These are phyloP conservation scores for Penicillium steckii DNA, from an alignment of 495 filamentous ascomycete species.

Conservation along the genomic window DNA sequence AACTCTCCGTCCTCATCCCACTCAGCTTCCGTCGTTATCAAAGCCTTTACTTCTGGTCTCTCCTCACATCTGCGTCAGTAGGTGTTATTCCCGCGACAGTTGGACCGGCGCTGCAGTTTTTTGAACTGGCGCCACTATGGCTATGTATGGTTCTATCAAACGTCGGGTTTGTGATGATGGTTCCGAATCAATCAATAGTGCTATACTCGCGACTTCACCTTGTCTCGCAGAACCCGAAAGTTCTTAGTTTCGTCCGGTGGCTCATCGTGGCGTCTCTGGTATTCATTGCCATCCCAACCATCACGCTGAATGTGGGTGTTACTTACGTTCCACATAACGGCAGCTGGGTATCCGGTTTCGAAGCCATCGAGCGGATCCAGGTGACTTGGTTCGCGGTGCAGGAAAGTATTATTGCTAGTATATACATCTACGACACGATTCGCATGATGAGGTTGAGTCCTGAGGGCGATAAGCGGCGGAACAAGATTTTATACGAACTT, in stretches of 20 bases:
- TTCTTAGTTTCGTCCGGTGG: conserved; percentile 37
- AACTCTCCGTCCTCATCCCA: conserved; percentile 45
- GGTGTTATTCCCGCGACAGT: conserved; percentile 43
- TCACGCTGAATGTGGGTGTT: conserved; percentile 43
- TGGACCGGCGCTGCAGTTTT: conserved; percentile 47
- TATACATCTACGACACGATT: conserved; percentile 49
- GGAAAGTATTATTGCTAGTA: conserved; percentile 46
- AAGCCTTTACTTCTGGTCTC: conserved; percentile 51
- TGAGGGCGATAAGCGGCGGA: conserved; percentile 27
- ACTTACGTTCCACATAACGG: background rate
- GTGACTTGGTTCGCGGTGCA: conserved; percentile 50
- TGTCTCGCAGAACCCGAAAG: conserved; percentile 36
- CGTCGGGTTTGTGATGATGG: conserved; percentile 48
- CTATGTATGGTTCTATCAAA: conserved; percentile 42
- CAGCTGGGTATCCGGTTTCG: conserved; percentile 42
- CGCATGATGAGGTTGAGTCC: conserved; percentile 30
- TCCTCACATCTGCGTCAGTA: conserved; percentile 41
- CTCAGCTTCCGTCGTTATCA: conserved; percentile 46
- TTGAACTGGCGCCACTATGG: conserved; percentile 27
- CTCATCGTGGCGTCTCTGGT: conserved; percentile 42
- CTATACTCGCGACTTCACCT: conserved; percentile 51
- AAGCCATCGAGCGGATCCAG: conserved; percentile 49
- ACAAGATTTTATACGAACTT: conserved; percentile 40
- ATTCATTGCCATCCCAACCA: conserved; percentile 43
- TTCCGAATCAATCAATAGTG: conserved; percentile 49